Percentiles rank a stretch among this genome's conserved stretches.
Evolutionary conservation across 495 filamentous ascomycete species (phyloP).

Genomic region (Penicillium herquei): DNA sequence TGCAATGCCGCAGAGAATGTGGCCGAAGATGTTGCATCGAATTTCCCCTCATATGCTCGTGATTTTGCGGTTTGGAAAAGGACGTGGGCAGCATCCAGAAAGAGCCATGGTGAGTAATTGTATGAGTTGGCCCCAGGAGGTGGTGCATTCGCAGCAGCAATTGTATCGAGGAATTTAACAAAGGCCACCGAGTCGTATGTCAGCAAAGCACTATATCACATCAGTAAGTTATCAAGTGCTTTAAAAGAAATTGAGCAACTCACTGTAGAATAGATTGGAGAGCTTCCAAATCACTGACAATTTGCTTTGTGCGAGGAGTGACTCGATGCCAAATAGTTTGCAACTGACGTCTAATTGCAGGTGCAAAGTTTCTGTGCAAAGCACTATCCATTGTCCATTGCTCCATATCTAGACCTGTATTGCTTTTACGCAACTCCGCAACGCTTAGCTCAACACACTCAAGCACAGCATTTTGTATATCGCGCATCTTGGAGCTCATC

Average conservation of each 20-base stretch:
- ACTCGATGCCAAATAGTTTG: slow-evolving; percentile 97
- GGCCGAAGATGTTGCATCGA: slow-evolving; percentile 38
- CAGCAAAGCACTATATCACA: slow-evolving; percentile 56
- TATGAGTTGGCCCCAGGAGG: slow-evolving; percentile 83
- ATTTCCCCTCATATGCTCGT: slow-evolving; percentile 78
- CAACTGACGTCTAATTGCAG: slow-evolving; percentile 82
- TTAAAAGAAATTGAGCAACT: slow-evolving; percentile 6
- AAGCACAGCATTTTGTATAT: slow-evolving; percentile 90
- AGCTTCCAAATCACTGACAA: slow-evolving; percentile 83
- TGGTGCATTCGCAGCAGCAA: slow-evolving; percentile 85
- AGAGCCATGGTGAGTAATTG: slow-evolving; percentile 93
- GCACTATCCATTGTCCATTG: slow-evolving; percentile 98
- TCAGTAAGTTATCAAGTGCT: slow-evolving; percentile 14
- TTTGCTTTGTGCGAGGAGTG: slow-evolving; percentile 90
- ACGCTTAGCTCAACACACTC: slow-evolving; percentile 97
- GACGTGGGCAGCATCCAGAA: slow-evolving; percentile 90
- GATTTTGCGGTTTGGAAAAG: slow-evolving; percentile 90
- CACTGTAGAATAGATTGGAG: slow-evolving; percentile 84
- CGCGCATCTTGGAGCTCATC: slow-evolving; percentile 91
- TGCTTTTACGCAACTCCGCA: slow-evolving; percentile 83
- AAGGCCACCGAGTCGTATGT: slow-evolving; percentile 91
- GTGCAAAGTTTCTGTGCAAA: slow-evolving; percentile 87
- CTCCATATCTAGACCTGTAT: slow-evolving; percentile 88
- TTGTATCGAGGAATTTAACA: slow-evolving; percentile 89
- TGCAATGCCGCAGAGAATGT: slow-evolving; percentile 66